phyloP scores from a whole-genome alignment of 805 yeast species.

The Metahyphopichia silvanorum region DNA sequence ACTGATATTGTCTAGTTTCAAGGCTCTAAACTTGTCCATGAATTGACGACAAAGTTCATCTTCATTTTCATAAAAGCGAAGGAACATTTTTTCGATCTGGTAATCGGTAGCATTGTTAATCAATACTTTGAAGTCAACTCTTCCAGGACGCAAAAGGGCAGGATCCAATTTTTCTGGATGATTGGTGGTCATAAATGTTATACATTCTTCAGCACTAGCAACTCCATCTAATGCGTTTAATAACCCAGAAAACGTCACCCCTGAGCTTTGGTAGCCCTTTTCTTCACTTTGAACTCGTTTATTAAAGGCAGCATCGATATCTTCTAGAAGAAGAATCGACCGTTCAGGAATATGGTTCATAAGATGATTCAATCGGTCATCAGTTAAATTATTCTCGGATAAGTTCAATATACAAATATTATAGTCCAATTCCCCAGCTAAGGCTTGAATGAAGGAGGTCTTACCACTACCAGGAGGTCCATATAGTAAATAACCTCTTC shows the following conservation, averaged over 20 bases:
- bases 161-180: conserved; percentile 94
- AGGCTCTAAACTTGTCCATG: conserved; percentile 40
- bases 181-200: conserved; percentile 97
- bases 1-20: conserved; percentile 55
- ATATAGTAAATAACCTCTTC: conserved; percentile 88
- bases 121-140: conserved; percentile 80
- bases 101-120: conserved; percentile 83
- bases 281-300: conserved; percentile 74
- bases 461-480: conserved; percentile 99
- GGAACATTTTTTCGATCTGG: conserved; percentile 82
- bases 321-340: conserved; percentile 81
- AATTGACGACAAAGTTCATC: conserved; percentile 51
- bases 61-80: conserved; percentile 76
- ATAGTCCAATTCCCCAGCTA: conserved; percentile 95
- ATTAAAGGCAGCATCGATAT: conserved; percentile 93
- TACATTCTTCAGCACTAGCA: conserved; percentile 93
- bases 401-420: conserved; percentile 90
- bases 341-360: conserved; percentile 96
- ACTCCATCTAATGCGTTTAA: conserved; percentile 96
- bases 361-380: conserved; percentile 88
- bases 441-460: conserved; percentile 91
- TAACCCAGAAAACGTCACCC: conserved; percentile 93
- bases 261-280: conserved; percentile 67
- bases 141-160: conserved; percentile 90
- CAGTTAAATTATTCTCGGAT: conserved; percentile 88